Evolutionary conservation across 352 stramenopile genomes (phyloP).

Genomic region (Aphanomyces astaci): DNA sequence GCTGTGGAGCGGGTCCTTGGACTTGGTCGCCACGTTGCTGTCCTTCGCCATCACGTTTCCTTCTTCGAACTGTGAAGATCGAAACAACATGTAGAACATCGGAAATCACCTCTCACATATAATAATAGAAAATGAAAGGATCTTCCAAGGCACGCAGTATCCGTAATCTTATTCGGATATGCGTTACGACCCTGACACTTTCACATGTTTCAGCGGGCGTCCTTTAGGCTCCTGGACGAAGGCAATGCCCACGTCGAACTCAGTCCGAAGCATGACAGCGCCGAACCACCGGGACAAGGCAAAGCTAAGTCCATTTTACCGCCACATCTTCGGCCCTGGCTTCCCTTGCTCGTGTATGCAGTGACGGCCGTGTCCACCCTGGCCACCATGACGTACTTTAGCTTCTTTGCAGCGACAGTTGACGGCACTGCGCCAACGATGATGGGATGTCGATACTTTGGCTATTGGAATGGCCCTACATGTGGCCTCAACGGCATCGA

Average conservation of each 20-base stretch:
- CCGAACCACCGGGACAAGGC: not conserved
- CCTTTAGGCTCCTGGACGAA: not conserved
- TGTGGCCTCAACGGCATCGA: constrained; percentile 60
- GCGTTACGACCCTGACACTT: not conserved
- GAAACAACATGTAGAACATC: not conserved
- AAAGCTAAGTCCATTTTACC: not conserved
- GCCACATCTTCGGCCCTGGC: not conserved
- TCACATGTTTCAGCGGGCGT: not conserved
- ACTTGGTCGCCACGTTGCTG: constrained; percentile 4
- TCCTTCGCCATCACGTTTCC: not conserved
- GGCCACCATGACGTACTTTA: constrained; percentile 41
- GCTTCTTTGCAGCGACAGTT: constrained; percentile 59
- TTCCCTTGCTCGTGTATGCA: not conserved
- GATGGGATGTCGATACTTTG: constrained; percentile 59
- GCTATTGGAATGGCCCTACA: constrained; percentile 34
- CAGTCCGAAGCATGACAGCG: not conserved
- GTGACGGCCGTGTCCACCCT: not conserved
- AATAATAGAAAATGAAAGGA: constrained; percentile 2
- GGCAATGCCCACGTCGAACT: not conserved
- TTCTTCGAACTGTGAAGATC: not conserved
- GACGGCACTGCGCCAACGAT: constrained; percentile 36
- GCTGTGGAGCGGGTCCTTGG: constrained; percentile 68
- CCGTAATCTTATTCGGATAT: not conserved
- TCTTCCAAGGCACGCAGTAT: not conserved
- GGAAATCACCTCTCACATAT: not conserved